Conservation (phyloP, 306 rosid genomes). For the Trifolium pratense region DNA sequence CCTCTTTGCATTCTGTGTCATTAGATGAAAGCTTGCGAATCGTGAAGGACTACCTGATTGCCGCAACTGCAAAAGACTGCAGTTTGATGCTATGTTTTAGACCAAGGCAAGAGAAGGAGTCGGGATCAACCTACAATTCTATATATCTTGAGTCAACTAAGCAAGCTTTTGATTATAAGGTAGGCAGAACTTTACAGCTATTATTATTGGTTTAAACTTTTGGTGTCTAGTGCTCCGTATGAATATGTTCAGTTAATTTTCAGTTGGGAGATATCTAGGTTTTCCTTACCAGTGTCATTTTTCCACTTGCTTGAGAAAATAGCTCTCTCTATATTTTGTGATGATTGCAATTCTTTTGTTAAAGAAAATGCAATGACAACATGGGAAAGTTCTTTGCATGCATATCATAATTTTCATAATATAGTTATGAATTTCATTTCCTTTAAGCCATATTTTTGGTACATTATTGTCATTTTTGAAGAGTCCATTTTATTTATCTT, state of each 20-base stretch:
- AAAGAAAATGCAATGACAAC: background rate
- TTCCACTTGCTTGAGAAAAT: constrained; percentile 13
- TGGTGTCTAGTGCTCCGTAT: constrained; percentile 4
- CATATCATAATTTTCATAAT: background rate
- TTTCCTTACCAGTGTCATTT: background rate
- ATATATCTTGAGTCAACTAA: constrained; percentile 69
- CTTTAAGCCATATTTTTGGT: constrained; percentile 25
- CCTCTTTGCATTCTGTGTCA: constrained; percentile 76
- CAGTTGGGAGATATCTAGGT: background rate
- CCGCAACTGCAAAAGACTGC: constrained; percentile 93
- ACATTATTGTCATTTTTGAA: background rate
- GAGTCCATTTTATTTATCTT: constrained; percentile 11
- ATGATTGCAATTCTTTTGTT: too few species aligned
- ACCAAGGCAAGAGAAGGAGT: constrained; percentile 56
- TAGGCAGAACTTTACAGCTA: constrained; percentile 32
- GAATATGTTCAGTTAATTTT: background rate
- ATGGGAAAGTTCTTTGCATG: background rate
- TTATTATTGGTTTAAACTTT: constrained; percentile 39
- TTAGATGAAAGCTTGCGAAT: constrained; percentile 80
- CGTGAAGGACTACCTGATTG: constrained; percentile 82
- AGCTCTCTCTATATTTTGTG: too few species aligned
- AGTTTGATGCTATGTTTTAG: constrained; percentile 90
- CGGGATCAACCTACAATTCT: constrained; percentile 52
- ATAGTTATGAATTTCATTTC: background rate
- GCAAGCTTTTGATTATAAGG: constrained; percentile 84